A percentile compares a stretch with the other conserved stretches of the same genome.
Evolutionary conservation across 495 filamentous ascomycete species (phyloP).

Genomic region (Cercophora newfieldiana): DNA sequence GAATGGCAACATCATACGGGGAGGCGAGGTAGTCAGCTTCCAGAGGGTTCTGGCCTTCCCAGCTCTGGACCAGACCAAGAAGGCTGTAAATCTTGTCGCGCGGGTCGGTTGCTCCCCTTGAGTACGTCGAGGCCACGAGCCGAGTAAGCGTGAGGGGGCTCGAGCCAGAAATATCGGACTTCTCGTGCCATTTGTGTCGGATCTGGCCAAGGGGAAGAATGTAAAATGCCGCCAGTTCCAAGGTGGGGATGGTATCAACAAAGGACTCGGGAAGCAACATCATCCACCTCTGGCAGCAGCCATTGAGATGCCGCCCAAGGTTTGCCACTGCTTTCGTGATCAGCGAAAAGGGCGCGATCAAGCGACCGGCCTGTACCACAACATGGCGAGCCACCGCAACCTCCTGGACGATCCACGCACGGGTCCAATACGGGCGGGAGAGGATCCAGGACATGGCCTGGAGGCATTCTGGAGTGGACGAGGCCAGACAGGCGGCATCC

Average conservation of each 20-base stretch:
- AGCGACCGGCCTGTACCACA: neutral
- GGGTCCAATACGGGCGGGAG: neutral
- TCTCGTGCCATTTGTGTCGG: neutral
- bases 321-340: neutral
- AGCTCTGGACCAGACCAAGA: neutral
- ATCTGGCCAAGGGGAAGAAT: no score
- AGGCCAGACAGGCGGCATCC: no score
- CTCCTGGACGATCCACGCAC: neutral
- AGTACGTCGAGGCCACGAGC: neutral
- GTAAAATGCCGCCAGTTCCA: no score
- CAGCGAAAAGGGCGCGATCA: neutral
- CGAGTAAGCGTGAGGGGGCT: neutral
- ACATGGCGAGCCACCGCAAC: neutral
- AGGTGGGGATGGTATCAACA: no score
- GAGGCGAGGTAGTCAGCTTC: no score
- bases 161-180: neutral
- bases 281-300: no score
- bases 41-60: no score
- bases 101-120: neutral
- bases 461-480: neutral
- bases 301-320: no score
- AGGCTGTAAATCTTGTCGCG: neutral
- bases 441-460: neutral
- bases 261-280: no score
- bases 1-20: no score